Evolutionary conservation across 805 yeast species (phyloP).

Genomic region (Cyberlindnera subsufficiens): DNA sequence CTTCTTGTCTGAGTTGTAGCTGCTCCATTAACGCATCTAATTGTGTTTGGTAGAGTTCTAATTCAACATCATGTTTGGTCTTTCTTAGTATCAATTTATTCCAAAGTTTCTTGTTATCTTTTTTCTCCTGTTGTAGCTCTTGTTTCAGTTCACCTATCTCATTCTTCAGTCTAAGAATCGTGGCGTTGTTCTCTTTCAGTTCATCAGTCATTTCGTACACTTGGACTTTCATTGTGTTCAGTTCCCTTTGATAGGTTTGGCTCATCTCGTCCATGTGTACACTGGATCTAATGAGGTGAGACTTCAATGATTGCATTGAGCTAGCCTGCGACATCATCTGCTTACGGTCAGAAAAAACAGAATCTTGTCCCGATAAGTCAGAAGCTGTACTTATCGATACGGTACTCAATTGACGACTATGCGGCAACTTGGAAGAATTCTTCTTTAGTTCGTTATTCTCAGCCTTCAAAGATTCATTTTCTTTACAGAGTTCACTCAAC

Average conservation of each 20-base stretch:
- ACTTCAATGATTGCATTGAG: conserved; percentile 14
- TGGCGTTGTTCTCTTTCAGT: not conserved
- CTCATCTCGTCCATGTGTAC: conserved; percentile 2
- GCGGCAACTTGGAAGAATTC: no score
- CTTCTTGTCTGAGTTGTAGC: conserved; percentile 14
- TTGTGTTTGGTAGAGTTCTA: conserved; percentile 13
- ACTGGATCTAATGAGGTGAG: conserved; percentile 5
- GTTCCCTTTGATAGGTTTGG: conserved; percentile 9
- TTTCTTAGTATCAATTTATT: conserved; percentile 3
- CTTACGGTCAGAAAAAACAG: not conserved
- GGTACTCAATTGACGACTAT: not conserved
- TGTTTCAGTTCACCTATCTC: conserved; percentile 1
- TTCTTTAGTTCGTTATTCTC: conserved; percentile 15
- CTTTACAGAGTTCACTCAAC: conserved; percentile 17
- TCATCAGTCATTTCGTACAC: not conserved
- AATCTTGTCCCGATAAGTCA: not conserved
- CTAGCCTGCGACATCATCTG: conserved; percentile 14
- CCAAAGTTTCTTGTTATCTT: conserved; percentile 4
- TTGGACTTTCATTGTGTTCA: conserved; percentile 4
- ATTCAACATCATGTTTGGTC: conserved; percentile 10
- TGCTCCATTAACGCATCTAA: conserved; percentile 9
- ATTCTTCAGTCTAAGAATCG: not conserved
- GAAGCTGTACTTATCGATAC: not conserved
- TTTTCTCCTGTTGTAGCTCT: not conserved
- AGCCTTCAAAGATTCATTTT: conserved; percentile 13